Percentiles rank a stretch among this genome's conserved stretches.
phyloP scores from a whole-genome alignment of 306 rosid genomes.

The Vicia villosa region DNA sequence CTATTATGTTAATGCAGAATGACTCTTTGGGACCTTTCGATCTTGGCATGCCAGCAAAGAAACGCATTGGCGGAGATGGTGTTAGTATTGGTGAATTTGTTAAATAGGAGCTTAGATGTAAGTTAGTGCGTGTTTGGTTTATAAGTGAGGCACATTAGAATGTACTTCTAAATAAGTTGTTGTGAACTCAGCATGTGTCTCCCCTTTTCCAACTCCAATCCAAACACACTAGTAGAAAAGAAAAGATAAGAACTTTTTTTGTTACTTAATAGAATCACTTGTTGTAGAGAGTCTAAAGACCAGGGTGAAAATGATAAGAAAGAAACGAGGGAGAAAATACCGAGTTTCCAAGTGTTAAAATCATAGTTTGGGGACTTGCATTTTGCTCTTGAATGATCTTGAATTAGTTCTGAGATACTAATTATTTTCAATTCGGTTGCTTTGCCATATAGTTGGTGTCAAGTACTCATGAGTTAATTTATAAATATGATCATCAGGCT shows the following conservation, averaged over 20 bases:
- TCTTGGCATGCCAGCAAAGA: conserved; percentile 67
- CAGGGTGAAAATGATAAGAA: not conserved
- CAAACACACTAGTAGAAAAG: not conserved
- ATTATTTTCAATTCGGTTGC: not conserved
- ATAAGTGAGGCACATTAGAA: not conserved
- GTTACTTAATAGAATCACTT: conserved; percentile 33
- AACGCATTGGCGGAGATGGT: conserved; percentile 51
- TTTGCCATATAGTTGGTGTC: not conserved
- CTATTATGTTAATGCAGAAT: conserved; percentile 47
- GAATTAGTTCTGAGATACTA: not conserved
- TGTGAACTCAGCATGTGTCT: not conserved
- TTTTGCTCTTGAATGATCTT: conserved; percentile 21
- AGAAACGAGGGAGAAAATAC: conserved; percentile 14
- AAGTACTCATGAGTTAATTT: conserved; percentile 11
- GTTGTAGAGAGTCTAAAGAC: not conserved
- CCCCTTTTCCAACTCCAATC: not conserved
- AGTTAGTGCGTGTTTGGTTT: conserved; percentile 11
- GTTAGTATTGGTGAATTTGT: conserved; percentile 51
- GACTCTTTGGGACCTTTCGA: conserved; percentile 88
- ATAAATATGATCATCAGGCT: conserved; percentile 2
- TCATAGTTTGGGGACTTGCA: not conserved
- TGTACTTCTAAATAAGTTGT: not conserved
- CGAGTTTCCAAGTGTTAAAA: conserved; percentile 9
- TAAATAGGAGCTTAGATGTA: conserved; percentile 47
- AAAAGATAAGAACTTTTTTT: conserved; percentile 18